phyloP scores from a whole-genome alignment of 1,284 basidiomycete genomes.

The Takashimella koratensis region DNA sequence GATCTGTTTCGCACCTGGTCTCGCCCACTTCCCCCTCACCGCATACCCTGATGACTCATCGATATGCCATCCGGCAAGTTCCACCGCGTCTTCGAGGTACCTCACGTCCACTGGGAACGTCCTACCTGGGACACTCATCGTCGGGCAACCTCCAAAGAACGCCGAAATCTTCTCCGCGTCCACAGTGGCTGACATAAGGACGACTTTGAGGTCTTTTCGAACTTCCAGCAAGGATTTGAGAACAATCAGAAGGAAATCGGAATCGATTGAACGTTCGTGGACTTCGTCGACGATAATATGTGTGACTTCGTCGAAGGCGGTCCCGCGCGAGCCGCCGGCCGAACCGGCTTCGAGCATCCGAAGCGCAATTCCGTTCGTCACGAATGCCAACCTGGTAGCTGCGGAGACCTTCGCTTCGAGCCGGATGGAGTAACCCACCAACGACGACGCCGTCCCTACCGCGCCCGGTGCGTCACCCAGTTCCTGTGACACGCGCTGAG shows the following conservation, averaged over 20 bases:
- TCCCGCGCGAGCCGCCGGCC: slow-evolving; percentile 60
- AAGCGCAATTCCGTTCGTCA: slow-evolving; percentile 93
- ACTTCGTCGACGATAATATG: slow-evolving; percentile 50
- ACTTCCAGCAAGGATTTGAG: slow-evolving; percentile 81
- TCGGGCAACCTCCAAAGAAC: slow-evolving; percentile 89
- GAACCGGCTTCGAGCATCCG: slow-evolving; percentile 78
- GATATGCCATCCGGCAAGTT: slow-evolving; percentile 80
- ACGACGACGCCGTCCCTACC: slow-evolving; percentile 73
- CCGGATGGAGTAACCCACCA: slow-evolving; percentile 94
- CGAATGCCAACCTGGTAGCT: slow-evolving; percentile 75
- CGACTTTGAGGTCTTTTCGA: slow-evolving; percentile 79
- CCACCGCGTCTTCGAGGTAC: slow-evolving; percentile 90
- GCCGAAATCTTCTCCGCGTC: slow-evolving; percentile 91
- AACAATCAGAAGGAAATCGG: slow-evolving; percentile 94
- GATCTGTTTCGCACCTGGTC: slow-evolving; percentile 51
- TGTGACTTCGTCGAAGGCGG: slow-evolving; percentile 90
- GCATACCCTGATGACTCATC: slow-evolving; percentile 83
- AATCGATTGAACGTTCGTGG: slow-evolving; percentile 95
- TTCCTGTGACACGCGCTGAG: slow-evolving; percentile 91
- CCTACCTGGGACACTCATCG: slow-evolving; percentile 86
- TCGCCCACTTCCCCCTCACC: slow-evolving; percentile 53
- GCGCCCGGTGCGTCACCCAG: slow-evolving; percentile 78
- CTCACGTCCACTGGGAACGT: slow-evolving; percentile 90
- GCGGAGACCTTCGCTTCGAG: slow-evolving; percentile 82
- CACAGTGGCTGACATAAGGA: slow-evolving; percentile 97